These are phyloP conservation scores for Andrographis paniculata DNA, from an alignment of 305 asterid genomes.

Conservation along the genomic window DNA sequence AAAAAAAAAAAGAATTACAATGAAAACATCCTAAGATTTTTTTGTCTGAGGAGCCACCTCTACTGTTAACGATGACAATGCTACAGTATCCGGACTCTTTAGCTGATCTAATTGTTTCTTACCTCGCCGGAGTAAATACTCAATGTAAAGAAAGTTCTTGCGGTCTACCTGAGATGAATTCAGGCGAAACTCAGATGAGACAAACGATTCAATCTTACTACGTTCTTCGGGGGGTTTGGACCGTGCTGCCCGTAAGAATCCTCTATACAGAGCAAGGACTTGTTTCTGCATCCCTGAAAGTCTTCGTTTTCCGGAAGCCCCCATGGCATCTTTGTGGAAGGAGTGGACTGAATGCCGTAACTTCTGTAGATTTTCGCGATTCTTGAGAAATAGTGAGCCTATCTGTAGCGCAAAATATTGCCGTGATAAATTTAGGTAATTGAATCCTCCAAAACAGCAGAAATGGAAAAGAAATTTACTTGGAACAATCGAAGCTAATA, in stretches of 20 bases:
- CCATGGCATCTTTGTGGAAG: constrained; percentile 42
- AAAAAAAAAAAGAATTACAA: too few species aligned
- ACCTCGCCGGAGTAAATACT: constrained; percentile 72
- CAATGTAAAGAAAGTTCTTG: constrained; percentile 70
- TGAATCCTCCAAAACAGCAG: too few species aligned
- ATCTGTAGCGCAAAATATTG: too few species aligned
- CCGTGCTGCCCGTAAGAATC: constrained; percentile 74
- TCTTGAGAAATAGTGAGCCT: too few species aligned
- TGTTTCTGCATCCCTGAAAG: constrained; percentile 92
- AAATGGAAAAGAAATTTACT: too few species aligned
- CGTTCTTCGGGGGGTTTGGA: constrained; percentile 68
- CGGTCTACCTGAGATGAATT: constrained; percentile 69
- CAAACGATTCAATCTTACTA: constrained; percentile 47
- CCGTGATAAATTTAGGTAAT: too few species aligned
- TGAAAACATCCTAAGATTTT: too few species aligned
- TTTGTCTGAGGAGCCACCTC: constrained; percentile 30
- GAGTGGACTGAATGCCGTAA: too few species aligned
- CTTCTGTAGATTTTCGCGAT: too few species aligned
- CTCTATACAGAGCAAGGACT: constrained; percentile 75
- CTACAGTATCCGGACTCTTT: constrained; percentile 59
- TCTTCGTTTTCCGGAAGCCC: constrained; percentile 45
- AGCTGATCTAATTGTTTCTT: constrained; percentile 83
- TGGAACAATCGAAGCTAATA: too few species aligned
- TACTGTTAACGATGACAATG: constrained; percentile 49
- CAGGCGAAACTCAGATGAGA: constrained; percentile 63